These are phyloP conservation scores for Fusarium sambucinum DNA, from an alignment of 2,329 filamentous ascomycete genomes.

Conservation along the genomic window DNA sequence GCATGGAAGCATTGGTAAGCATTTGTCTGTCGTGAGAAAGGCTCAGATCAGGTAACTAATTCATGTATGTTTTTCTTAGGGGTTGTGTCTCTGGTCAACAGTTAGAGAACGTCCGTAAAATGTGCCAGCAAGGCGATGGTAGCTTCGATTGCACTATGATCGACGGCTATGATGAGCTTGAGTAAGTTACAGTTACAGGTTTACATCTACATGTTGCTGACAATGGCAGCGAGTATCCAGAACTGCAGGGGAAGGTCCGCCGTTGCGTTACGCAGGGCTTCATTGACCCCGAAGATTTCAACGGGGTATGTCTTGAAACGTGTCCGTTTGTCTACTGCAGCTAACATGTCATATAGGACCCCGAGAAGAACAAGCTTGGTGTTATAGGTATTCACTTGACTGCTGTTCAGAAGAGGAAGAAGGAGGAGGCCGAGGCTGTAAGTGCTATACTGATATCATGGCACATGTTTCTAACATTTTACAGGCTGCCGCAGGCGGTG, in stretches of 20 bases:
- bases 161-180: constrained; percentile 84
- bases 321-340: neutral
- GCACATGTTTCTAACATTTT: constrained; percentile 32
- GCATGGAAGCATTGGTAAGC: constrained; percentile 88
- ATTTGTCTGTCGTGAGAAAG: neutral
- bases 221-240: constrained; percentile 60
- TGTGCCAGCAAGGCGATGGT: constrained; percentile 61
- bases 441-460: constrained; percentile 16
- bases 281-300: constrained; percentile 88
- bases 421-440: constrained; percentile 48
- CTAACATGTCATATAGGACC: constrained; percentile 66
- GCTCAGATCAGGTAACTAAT: constrained; percentile 3
- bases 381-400: constrained; percentile 70
- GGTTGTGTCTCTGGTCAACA: constrained; percentile 87
- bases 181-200: constrained; percentile 53
- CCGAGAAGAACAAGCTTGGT: constrained; percentile 78
- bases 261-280: constrained; percentile 81
- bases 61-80: constrained; percentile 63
- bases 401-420: constrained; percentile 54
- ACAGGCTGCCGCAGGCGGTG: constrained; percentile 45
- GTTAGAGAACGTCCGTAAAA: constrained; percentile 73
- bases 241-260: constrained; percentile 78
- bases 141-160: constrained; percentile 73
- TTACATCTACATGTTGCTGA: constrained; percentile 13
- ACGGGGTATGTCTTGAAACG: constrained; percentile 73